These are phyloP conservation scores for Calonectria fujianensis DNA, from an alignment of 2,329 filamentous ascomycete species.

Conservation along the genomic window DNA sequence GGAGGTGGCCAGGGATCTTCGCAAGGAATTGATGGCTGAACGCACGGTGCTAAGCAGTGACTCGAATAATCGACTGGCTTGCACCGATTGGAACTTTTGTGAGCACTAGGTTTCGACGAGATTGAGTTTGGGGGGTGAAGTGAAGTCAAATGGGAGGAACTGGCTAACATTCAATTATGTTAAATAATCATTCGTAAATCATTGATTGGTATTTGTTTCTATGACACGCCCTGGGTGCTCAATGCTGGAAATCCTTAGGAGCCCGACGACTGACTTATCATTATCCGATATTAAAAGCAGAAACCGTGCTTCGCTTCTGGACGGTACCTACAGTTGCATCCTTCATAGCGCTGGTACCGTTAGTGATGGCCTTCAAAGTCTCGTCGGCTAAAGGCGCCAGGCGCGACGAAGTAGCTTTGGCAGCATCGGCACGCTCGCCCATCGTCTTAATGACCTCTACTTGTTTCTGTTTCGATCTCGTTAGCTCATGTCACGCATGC, in stretches of 20 bases:
- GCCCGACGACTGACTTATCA: neutral
- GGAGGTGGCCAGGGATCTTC: slow-evolving; percentile 49
- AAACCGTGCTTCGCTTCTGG: neutral
- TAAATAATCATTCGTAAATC: neutral
- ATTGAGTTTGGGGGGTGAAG: neutral
- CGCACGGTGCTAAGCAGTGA: neutral
- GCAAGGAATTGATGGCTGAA: slow-evolving; percentile 55
- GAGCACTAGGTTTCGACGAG: neutral
- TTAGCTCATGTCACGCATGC: neutral
- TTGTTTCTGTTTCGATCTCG: neutral
- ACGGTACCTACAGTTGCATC: neutral
- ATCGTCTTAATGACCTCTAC: neutral
- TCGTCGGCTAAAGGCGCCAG: neutral
- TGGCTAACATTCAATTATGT: neutral
- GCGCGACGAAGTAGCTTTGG: neutral
- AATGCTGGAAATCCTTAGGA: neutral
- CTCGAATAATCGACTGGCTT: neutral
- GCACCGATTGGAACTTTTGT: neutral
- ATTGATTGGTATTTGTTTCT: neutral
- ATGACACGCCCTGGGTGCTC: neutral
- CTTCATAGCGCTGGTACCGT: neutral
- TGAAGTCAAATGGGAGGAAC: neutral
- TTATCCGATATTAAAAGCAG: neutral
- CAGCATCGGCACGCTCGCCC: neutral
- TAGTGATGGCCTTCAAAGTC: neutral